A percentile compares a stretch with the other conserved stretches of the same genome.
Evolutionary conservation across 441 rosid species (phyloP).

Genomic region (Pelargonium cotyledonis): DNA sequence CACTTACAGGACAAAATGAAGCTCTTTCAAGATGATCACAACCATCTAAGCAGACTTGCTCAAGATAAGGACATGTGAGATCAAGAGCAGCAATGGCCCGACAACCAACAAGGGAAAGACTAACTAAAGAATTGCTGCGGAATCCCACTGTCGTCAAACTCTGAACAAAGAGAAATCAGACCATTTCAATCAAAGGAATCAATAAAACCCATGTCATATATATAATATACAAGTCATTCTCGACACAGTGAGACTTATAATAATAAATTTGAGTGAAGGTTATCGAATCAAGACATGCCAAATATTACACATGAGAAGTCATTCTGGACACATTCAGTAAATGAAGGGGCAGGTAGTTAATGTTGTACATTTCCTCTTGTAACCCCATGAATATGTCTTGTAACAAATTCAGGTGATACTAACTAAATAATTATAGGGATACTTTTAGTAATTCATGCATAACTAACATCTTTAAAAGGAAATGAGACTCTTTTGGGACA

Average conservation of each 20-base stretch:
- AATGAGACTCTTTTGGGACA: no score
- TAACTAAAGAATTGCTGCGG: conserved; percentile 65
- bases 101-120: conserved; percentile 93
- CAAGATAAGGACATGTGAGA: conserved; percentile 68
- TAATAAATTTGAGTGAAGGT: not conserved
- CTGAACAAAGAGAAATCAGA: conserved; percentile 33
- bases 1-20: conserved; percentile 79
- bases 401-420: no score
- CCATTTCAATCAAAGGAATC: conserved; percentile 5
- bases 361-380: no score
- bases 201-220: conserved; percentile 6
- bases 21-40: conserved; percentile 93
- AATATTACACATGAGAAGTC: not conserved
- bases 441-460: no score
- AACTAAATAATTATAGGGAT: no score
- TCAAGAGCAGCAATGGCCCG: conserved; percentile 73
- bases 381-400: no score
- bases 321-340: not conserved
- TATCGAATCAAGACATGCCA: no score
- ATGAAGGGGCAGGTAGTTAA: no score
- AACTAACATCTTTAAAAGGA: no score
- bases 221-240: not conserved
- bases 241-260: not conserved
- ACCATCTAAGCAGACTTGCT: conserved; percentile 83
- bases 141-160: conserved; percentile 72